phyloP scores from a whole-genome alignment of 805 yeast species.

The Metschnikowia lunata region DNA sequence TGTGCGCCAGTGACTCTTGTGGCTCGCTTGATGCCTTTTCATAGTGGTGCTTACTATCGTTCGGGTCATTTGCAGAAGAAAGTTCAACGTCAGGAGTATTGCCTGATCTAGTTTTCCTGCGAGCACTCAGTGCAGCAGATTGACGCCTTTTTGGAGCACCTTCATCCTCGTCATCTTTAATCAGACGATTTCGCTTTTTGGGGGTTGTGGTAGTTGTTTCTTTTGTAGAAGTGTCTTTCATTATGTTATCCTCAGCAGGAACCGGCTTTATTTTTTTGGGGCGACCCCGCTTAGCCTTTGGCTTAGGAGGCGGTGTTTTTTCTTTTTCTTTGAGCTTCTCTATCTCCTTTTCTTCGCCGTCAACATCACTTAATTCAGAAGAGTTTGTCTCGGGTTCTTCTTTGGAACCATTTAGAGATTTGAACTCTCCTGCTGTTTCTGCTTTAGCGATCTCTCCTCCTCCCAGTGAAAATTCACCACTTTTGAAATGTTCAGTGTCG shows the following conservation, averaged over 20 bases:
- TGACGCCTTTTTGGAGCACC: conserved; percentile 10
- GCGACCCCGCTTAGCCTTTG: conserved; percentile 3
- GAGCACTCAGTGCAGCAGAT: conserved; percentile 5
- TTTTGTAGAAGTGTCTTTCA: conserved; percentile 3
- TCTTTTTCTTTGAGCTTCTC: conserved; percentile 17
- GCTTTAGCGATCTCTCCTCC: background rate
- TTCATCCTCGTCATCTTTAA: conserved; percentile 15
- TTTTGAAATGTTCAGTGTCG: background rate
- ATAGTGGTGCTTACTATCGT: too few species aligned
- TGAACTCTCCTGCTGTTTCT: background rate
- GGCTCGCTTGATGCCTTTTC: too few species aligned
- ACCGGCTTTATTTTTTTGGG: conserved; percentile 1
- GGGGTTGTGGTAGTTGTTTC: conserved; percentile 4
- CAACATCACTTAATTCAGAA: conserved; percentile 21
- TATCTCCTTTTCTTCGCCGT: conserved; percentile 14
- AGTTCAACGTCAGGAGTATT: conserved; percentile 8
- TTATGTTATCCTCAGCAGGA: conserved; percentile 6
- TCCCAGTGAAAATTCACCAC: too few species aligned
- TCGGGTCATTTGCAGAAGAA: too few species aligned
- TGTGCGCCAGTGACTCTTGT: too few species aligned
- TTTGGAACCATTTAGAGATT: background rate
- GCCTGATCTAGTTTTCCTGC: conserved; percentile 20
- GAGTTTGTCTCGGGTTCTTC: conserved; percentile 10
- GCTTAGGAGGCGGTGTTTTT: background rate
- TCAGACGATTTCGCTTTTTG: conserved; percentile 17